Conservation (phyloP, 768 basidiomycete genomes). For the Lentinula boryana region DNA sequence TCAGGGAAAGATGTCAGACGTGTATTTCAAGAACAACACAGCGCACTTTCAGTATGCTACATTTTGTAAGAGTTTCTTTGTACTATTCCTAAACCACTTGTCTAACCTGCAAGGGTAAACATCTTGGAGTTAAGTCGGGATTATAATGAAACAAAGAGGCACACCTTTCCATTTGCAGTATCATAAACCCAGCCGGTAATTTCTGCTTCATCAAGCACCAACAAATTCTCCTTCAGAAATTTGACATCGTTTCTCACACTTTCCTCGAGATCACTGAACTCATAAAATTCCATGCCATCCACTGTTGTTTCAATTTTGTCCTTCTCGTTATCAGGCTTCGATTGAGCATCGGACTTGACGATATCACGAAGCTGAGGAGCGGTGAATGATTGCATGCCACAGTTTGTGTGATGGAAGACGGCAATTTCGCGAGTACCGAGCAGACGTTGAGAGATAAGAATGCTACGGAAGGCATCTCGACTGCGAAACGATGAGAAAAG, state of each 20-base stretch:
- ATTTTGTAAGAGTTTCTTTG: neutral
- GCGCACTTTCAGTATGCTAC: neutral
- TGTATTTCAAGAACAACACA: neutral
- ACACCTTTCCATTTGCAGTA: slow-evolving; percentile 55
- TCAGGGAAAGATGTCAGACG: neutral
- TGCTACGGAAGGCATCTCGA: slow-evolving; percentile 56
- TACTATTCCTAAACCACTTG: neutral
- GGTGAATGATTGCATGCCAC: slow-evolving; percentile 67
- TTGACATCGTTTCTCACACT: slow-evolving; percentile 54
- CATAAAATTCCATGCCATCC: slow-evolving; percentile 48
- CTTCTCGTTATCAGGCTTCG: slow-evolving; percentile 13
- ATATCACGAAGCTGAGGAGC: slow-evolving; percentile 41
- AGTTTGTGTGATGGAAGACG: slow-evolving; percentile 66
- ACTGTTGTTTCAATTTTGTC: slow-evolving; percentile 18
- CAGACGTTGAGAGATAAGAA: slow-evolving; percentile 69
- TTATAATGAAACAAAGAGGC: slow-evolving; percentile 4
- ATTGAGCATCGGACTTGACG: slow-evolving; percentile 37
- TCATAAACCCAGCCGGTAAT: slow-evolving; percentile 68
- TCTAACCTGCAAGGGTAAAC: neutral
- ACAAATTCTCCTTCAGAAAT: slow-evolving; percentile 49
- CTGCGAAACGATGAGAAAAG: slow-evolving; percentile 23
- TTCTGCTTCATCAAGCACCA: slow-evolving; percentile 45
- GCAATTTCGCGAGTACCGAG: slow-evolving; percentile 66
- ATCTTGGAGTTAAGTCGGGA: neutral
- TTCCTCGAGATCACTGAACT: slow-evolving; percentile 45